These are phyloP conservation scores for Dothidotthia symphoricarpi DNA, from an alignment of 2,329 filamentous ascomycete genomes.

Conservation along the genomic window DNA sequence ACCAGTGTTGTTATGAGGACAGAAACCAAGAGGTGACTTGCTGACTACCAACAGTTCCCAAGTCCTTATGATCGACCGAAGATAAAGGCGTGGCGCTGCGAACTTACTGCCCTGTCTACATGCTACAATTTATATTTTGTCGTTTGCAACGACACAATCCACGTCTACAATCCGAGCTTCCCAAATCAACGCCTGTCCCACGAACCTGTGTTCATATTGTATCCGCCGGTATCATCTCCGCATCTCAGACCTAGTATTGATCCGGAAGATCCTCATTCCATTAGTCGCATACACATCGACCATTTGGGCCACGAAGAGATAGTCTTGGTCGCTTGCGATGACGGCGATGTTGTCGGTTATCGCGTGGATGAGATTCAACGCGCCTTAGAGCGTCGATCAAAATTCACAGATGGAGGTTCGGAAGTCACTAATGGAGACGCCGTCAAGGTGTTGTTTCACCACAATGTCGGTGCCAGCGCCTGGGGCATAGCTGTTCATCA, in stretches of 20 bases:
- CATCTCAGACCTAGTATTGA: conserved; percentile 33
- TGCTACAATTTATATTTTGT: conserved; percentile 51
- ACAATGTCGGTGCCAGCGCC: conserved; percentile 74
- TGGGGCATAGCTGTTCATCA: conserved; percentile 88
- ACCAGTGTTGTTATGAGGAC: no score
- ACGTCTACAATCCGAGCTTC: conserved; percentile 47
- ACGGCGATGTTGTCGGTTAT: conserved; percentile 55
- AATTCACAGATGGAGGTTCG: conserved; percentile 1
- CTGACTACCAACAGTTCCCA: conserved; percentile 15
- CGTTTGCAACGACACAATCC: conserved; percentile 42
- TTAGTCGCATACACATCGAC: conserved; percentile 47
- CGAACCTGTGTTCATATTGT: conserved; percentile 41
- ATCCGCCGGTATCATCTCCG: conserved; percentile 39
- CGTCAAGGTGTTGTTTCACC: conserved; percentile 63
- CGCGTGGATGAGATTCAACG: conserved; percentile 30
- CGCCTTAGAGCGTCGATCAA: conserved; percentile 14
- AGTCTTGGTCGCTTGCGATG: conserved; percentile 55
- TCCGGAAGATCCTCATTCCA: conserved; percentile 41
- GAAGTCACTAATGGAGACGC: conserved; percentile 43
- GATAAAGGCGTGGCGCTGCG: conserved; percentile 43
- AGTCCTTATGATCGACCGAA: conserved; percentile 9
- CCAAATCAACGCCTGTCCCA: conserved; percentile 42
- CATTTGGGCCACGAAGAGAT: conserved; percentile 49
- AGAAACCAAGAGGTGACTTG: not conserved
- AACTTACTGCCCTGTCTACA: conserved; percentile 49